Evolutionary conservation across 352 stramenopile genomes (phyloP).

Genomic region (Globisporangium camurandrum): DNA sequence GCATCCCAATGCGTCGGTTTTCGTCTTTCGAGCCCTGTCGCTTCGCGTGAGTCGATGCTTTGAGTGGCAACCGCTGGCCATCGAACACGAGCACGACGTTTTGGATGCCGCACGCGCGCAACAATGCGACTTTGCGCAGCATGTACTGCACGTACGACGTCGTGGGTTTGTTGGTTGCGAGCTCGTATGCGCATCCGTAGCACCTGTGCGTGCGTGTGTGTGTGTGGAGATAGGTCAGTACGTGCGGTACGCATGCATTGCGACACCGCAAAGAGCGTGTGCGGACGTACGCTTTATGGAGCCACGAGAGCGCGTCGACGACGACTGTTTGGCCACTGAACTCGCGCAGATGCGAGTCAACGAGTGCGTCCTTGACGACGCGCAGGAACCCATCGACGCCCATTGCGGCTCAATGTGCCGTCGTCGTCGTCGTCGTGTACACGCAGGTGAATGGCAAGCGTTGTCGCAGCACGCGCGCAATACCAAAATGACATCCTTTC

Average conservation of each 20-base stretch:
- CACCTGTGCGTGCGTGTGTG: slow-evolving; percentile 25
- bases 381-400: slow-evolving; percentile 63
- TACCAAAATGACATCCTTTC: too few relatives aligned
- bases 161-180: slow-evolving; percentile 53
- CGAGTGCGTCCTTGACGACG: slow-evolving; percentile 42
- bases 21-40: slow-evolving; percentile 46
- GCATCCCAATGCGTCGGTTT: slow-evolving; percentile 40
- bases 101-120: slow-evolving; percentile 40
- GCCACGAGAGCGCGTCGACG: slow-evolving; percentile 70
- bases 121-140: slow-evolving; percentile 63
- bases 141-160: slow-evolving; percentile 68
- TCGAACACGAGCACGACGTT: slow-evolving; percentile 72
- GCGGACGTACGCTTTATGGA: slow-evolving; percentile 66
- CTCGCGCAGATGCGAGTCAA: slow-evolving; percentile 40
- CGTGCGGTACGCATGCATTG: too few relatives aligned
- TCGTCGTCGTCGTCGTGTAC: too few relatives aligned
- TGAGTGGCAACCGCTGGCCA: slow-evolving; percentile 61
- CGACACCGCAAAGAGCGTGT: too few relatives aligned
- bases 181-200: slow-evolving; percentile 71
- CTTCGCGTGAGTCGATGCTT: slow-evolving; percentile 64
- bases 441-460: too few relatives aligned
- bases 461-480: too few relatives aligned
- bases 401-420: slow-evolving; percentile 21
- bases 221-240: background rate
- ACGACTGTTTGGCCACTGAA: slow-evolving; percentile 53